phyloP scores from a whole-genome alignment of 2,329 filamentous ascomycete species.

The Penicillium sp. region DNA sequence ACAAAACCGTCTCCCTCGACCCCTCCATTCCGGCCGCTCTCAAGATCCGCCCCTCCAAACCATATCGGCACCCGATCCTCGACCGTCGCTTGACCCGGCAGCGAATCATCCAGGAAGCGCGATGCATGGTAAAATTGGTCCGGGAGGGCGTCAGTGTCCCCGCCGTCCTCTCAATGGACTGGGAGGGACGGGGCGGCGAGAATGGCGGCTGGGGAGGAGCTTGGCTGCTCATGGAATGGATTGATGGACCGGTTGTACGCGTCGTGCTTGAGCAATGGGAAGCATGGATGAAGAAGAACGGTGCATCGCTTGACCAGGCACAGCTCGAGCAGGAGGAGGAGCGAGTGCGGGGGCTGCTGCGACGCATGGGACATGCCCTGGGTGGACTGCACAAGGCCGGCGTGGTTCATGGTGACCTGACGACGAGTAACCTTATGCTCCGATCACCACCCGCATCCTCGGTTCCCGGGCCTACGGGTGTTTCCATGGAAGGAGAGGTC shows the following conservation, averaged over 20 bases:
- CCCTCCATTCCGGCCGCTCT: conserved; percentile 70
- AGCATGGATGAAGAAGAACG: conserved; percentile 43
- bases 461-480: conserved; percentile 21
- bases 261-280: conserved; percentile 69
- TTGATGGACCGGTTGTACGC: conserved; percentile 70
- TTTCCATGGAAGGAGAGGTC: conserved; percentile 65
- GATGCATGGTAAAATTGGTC: conserved; percentile 75
- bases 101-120: conserved; percentile 82
- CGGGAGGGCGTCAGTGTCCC: conserved; percentile 80
- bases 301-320: conserved; percentile 30
- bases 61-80: conserved; percentile 86
- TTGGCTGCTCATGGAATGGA: conserved; percentile 83
- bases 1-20: conserved; percentile 76
- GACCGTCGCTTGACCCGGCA: conserved; percentile 83
- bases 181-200: conserved; percentile 57
- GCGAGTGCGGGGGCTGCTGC: conserved; percentile 63
- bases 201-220: conserved; percentile 61
- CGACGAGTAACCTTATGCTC: conserved; percentile 95
- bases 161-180: conserved; percentile 68
- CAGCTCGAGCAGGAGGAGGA: conserved; percentile 44
- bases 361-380: conserved; percentile 67
- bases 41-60: conserved; percentile 87
- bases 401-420: conserved; percentile 91
- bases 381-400: conserved; percentile 78
- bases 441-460: conserved; percentile 38